Conservation (phyloP, 1,284 basidiomycete species). For the Trichosporon sp. region DNA sequence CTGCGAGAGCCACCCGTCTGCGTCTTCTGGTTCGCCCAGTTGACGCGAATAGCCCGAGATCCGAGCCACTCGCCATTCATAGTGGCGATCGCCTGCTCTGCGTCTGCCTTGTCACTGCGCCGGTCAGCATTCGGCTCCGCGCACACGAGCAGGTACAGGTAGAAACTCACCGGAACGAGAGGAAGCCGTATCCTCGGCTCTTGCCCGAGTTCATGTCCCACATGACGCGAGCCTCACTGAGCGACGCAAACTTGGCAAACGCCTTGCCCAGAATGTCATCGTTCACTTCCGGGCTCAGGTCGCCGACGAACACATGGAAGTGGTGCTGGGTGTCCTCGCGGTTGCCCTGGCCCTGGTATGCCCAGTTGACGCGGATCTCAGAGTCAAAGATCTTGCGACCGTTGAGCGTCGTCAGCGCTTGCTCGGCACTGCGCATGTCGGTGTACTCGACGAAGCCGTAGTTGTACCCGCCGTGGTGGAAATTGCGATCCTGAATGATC, state of each 20-base stretch:
- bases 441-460: constrained; percentile 98
- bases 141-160: not conserved
- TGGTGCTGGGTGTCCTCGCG: constrained; percentile 89
- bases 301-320: constrained; percentile 97
- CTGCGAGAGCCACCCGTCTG: constrained; percentile 64
- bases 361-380: constrained; percentile 97
- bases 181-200: constrained; percentile 66
- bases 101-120: constrained; percentile 90
- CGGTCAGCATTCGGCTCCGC: constrained; percentile 56
- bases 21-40: constrained; percentile 98
- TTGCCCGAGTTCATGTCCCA: constrained; percentile 99
- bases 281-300: constrained; percentile 95
- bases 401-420: constrained; percentile 92
- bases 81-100: constrained; percentile 94
- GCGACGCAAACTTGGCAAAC: constrained; percentile 88
- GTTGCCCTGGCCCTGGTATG: constrained; percentile 86
- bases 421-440: constrained; percentile 96
- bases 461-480: constrained; percentile 94
- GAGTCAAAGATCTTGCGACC: constrained; percentile 98
- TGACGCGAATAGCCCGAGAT: constrained; percentile 94
- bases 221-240: constrained; percentile 98
- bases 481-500: constrained; percentile 98
- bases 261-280: constrained; percentile 95
- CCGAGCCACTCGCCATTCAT: constrained; percentile 99
- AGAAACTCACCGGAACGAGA: constrained; percentile 59